Percentiles rank a stretch among this genome's conserved stretches.
phyloP scores from a whole-genome alignment of 148 eudicot species.

The Tetragonia tetragonoides region DNA sequence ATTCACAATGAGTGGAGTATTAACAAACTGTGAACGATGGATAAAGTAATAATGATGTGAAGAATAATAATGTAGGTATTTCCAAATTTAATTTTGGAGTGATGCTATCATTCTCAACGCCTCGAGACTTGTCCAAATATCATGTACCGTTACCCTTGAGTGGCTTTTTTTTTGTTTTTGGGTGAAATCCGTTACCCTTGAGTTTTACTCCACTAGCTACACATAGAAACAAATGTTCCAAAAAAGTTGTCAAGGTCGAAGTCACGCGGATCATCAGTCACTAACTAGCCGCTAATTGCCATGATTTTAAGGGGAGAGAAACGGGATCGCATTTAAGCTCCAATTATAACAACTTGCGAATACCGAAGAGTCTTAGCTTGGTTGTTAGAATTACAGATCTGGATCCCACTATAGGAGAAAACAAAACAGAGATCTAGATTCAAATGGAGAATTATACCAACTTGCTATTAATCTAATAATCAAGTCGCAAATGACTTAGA shows the following conservation, averaged over 20 bases:
- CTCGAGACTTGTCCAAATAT: constrained; percentile 16
- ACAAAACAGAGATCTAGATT: not conserved
- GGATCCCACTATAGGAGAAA: too few species aligned
- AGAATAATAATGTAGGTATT: not conserved
- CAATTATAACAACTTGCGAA: not conserved
- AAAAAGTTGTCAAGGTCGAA: not conserved
- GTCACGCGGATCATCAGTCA: not conserved
- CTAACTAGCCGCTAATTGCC: not conserved
- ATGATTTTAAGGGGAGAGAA: not conserved
- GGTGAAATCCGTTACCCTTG: not conserved
- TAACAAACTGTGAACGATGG: too few species aligned
- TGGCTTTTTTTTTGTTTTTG: too few species aligned
- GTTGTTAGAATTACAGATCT: not conserved
- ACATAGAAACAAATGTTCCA: not conserved
- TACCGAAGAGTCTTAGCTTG: constrained; percentile 5
- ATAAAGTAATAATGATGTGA: not conserved
- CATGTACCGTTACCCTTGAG: not conserved
- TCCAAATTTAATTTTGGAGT: too few species aligned
- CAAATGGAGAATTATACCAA: not conserved
- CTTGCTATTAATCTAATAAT: too few species aligned
- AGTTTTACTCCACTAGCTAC: not conserved
- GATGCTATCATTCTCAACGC: not conserved
- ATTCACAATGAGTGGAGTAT: too few species aligned
- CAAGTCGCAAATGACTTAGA: too few species aligned
- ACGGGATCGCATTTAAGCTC: constrained; percentile 11